phyloP scores from a whole-genome alignment of 805 yeast genomes.

The Ogataea siamensis region DNA sequence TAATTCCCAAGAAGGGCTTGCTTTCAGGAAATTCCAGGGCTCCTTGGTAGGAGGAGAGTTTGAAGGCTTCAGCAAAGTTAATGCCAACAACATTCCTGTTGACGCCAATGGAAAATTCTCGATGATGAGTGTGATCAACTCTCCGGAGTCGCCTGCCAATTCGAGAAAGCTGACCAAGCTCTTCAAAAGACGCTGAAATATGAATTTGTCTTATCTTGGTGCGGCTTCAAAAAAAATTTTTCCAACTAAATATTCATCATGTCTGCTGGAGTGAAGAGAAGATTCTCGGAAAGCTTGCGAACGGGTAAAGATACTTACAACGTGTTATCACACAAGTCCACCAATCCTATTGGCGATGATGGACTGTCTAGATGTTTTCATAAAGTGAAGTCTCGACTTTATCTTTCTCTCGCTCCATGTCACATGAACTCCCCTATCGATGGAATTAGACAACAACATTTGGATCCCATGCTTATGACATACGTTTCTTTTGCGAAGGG shows the following conservation, averaged over 20 bases:
- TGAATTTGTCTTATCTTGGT: constrained; percentile 5
- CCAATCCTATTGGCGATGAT: constrained; percentile 24
- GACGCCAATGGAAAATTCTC: constrained; percentile 30
- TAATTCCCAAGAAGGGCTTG: constrained; percentile 38
- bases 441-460: constrained; percentile 84
- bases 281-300: constrained; percentile 10
- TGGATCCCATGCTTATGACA: constrained; percentile 87
- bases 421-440: constrained; percentile 64
- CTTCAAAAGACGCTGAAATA: constrained; percentile 28
- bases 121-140: constrained; percentile 32
- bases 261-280: constrained; percentile 12
- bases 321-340: constrained; percentile 12
- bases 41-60: constrained; percentile 16
- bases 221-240: constrained; percentile 12
- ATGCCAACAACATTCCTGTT: constrained; percentile 18
- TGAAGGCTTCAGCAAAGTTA: constrained; percentile 25
- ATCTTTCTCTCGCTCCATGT: constrained; percentile 86
- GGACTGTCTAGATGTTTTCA: constrained; percentile 72
- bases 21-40: constrained; percentile 31
- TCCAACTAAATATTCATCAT: constrained; percentile 8
- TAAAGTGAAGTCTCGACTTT: constrained; percentile 56
- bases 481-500: constrained; percentile 73
- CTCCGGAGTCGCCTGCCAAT: constrained; percentile 8
- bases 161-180: constrained; percentile 27
- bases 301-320: constrained; percentile 11